Conservation (phyloP, 1,139 yeast genomes). For the Scheffersomyces parashehatae region DNA sequence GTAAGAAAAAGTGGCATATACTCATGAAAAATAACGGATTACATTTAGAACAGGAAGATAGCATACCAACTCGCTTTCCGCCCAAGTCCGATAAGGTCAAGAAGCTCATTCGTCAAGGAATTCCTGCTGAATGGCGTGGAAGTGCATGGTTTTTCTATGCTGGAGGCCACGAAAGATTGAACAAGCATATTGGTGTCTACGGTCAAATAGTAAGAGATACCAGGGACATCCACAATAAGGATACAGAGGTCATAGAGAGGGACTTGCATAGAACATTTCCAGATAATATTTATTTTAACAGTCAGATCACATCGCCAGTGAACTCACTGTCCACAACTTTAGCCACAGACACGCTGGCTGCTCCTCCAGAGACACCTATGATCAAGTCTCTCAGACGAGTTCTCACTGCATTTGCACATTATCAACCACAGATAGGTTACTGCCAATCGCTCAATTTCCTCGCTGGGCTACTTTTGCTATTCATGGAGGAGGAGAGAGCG, state of each 20-base stretch:
- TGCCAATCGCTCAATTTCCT: slow-evolving; percentile 93
- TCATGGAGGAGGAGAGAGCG: slow-evolving; percentile 84
- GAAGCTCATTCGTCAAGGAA: slow-evolving; percentile 83
- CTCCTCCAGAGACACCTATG: slow-evolving; percentile 54
- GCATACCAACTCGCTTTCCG: slow-evolving; percentile 62
- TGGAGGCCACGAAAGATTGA: slow-evolving; percentile 78
- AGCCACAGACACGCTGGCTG: not conserved
- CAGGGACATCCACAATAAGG: slow-evolving; percentile 53
- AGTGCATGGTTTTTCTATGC: slow-evolving; percentile 96
- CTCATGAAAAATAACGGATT: slow-evolving; percentile 71
- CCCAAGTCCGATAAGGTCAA: slow-evolving; percentile 80
- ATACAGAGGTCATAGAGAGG: slow-evolving; percentile 89
- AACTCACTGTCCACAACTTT: slow-evolving; percentile 4
- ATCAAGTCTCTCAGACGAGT: slow-evolving; percentile 77
- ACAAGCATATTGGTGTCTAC: slow-evolving; percentile 71
- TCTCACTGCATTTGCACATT: slow-evolving; percentile 77
- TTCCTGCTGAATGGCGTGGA: slow-evolving; percentile 97
- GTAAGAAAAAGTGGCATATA: slow-evolving; percentile 75
- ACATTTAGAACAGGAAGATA: slow-evolving; percentile 28
- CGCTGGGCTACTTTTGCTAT: slow-evolving; percentile 78
- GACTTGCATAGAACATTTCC: slow-evolving; percentile 94
- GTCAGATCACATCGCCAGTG: slow-evolving; percentile 5
- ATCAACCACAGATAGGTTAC: slow-evolving; percentile 89
- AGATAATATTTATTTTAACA: slow-evolving; percentile 75
- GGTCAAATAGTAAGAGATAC: slow-evolving; percentile 64